These are phyloP conservation scores for Cymbopogon flexuosus DNA, from an alignment of 202 grass and related monocot species.

Conservation along the genomic window DNA sequence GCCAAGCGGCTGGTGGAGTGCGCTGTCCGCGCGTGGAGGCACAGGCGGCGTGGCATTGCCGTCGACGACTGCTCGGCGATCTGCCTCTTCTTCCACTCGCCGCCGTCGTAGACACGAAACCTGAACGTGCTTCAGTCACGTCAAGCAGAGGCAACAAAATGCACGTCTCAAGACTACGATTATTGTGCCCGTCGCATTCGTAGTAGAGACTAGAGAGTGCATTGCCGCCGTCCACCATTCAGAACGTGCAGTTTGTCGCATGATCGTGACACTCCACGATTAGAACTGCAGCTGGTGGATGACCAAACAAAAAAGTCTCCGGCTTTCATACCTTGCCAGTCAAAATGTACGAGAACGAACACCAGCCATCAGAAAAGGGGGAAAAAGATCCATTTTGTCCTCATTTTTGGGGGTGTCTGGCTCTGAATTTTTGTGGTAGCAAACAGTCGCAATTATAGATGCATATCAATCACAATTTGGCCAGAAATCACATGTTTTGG, in stretches of 20 bases:
- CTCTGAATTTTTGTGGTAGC: not conserved
- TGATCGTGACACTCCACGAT: conserved; percentile 28
- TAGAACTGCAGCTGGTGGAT: conserved; percentile 20
- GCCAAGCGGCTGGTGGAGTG: conserved; percentile 69
- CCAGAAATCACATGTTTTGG: not conserved
- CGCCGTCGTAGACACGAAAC: not conserved
- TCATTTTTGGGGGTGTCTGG: conserved; percentile 19
- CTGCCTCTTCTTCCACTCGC: conserved; percentile 77
- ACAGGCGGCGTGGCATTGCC: conserved; percentile 58
- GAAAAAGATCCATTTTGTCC: not conserved
- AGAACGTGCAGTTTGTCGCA: conserved; percentile 20
- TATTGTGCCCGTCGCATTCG: not conserved
- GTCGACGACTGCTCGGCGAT: conserved; percentile 92
- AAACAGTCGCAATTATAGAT: not conserved
- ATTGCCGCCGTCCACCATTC: conserved; percentile 19
- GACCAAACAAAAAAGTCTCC: not conserved
- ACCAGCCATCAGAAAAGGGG: not conserved
- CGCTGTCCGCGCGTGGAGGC: conserved; percentile 60
- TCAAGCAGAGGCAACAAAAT: not conserved
- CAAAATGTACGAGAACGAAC: conserved; percentile 26
- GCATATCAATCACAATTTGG: conserved; percentile 24
- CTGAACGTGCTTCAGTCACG: not conserved
- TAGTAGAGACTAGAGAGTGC: not conserved
- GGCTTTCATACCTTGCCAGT: conserved; percentile 22
- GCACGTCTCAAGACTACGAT: not conserved